These are phyloP conservation scores for Pholiota microspora DNA, from an alignment of 768 basidiomycete genomes.

Conservation along the genomic window DNA sequence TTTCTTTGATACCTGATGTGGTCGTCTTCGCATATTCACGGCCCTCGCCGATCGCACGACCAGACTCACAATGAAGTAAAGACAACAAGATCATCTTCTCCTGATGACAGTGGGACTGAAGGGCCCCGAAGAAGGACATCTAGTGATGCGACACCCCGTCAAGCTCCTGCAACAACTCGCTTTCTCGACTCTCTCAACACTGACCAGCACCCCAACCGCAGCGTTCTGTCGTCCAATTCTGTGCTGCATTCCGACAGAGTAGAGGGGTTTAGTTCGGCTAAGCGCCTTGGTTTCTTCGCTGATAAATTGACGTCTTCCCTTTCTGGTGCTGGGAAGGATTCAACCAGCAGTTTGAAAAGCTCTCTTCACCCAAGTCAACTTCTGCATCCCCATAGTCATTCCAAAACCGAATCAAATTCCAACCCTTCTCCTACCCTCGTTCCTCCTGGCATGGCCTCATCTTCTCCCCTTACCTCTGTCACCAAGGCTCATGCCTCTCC, in stretches of 20 bases:
- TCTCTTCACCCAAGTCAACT: conserved; percentile 32
- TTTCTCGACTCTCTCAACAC: conserved; percentile 26
- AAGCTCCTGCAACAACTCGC: conserved; percentile 37
- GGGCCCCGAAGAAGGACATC: conserved; percentile 38
- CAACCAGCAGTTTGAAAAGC: conserved; percentile 23
- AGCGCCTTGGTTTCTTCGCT: conserved; percentile 41
- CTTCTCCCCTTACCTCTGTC: conserved; percentile 29
- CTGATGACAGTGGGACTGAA: conserved; percentile 31
- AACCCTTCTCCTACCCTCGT: conserved; percentile 21
- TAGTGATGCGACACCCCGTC: conserved; percentile 49
- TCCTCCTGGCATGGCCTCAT: conserved; percentile 31
- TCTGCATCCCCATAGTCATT: conserved; percentile 37
- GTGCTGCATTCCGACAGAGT: conserved; percentile 19
- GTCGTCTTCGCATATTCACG: conserved; percentile 28
- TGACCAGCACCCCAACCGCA: conserved; percentile 32
- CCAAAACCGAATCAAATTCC: conserved; percentile 33
- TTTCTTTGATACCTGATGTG: conserved; percentile 20
- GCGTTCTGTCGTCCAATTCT: conserved; percentile 23
- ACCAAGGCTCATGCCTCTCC: conserved; percentile 47
- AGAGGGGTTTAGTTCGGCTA: conserved; percentile 32
- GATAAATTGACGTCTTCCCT: conserved; percentile 41
- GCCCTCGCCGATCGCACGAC: conserved; percentile 39
- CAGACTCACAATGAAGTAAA: conserved; percentile 29
- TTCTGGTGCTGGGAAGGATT: conserved; percentile 28
- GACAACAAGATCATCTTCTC: conserved; percentile 31